Conservation (phyloP, 306 rosid genomes). For the Lathyrus tuberosus region DNA sequence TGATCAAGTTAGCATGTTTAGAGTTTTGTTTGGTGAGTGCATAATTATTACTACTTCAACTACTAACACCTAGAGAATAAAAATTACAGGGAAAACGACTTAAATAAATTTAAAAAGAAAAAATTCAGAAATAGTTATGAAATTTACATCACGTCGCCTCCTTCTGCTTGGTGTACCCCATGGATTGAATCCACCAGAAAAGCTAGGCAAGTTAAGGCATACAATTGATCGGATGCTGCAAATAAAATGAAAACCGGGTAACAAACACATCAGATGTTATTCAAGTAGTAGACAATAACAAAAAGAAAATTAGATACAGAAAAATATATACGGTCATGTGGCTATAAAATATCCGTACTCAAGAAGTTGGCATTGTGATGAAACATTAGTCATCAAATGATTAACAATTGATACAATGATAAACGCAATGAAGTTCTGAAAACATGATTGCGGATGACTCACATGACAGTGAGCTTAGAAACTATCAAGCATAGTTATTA, state of each 20-base stretch:
- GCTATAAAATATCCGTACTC: conserved; percentile 13
- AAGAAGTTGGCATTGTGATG: conserved; percentile 15
- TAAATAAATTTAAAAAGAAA: not conserved
- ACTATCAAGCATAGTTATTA: not conserved
- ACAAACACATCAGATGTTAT: conserved; percentile 28
- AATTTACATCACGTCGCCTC: conserved; percentile 56
- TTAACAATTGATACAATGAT: conserved; percentile 24
- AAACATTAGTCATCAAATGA: conserved; percentile 22
- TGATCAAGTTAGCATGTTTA: conserved; percentile 36
- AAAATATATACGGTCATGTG: conserved; percentile 10
- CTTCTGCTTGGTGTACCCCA: conserved; percentile 81
- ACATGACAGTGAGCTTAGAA: conserved; percentile 16
- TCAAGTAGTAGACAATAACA: conserved; percentile 21
- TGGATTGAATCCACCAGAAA: conserved; percentile 96
- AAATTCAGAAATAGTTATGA: conserved; percentile 13
- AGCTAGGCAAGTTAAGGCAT: conserved; percentile 96
- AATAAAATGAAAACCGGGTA: conserved; percentile 32
- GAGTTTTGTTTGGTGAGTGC: conserved; percentile 18
- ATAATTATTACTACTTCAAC: conserved; percentile 9
- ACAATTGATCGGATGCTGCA: conserved; percentile 89
- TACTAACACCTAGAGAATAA: conserved; percentile 11
- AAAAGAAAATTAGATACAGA: conserved; percentile 17
- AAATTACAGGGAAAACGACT: conserved; percentile 1
- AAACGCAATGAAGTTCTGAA: conserved; percentile 13
- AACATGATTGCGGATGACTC: conserved; percentile 9